These are phyloP conservation scores for Ogataea dorogensis DNA, from an alignment of 805 yeast genomes.

Conservation along the genomic window DNA sequence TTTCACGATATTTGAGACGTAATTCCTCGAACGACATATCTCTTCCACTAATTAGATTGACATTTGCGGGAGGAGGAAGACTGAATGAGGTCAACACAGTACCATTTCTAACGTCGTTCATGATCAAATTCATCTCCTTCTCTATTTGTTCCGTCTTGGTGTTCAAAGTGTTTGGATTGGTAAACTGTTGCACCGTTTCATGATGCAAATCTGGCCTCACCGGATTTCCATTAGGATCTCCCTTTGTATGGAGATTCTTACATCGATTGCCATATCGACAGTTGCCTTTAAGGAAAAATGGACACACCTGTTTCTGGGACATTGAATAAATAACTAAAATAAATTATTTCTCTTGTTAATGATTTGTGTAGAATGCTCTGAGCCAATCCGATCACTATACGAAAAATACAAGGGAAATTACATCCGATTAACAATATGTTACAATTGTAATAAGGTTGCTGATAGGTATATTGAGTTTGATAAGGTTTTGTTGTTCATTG, in stretches of 20 bases:
- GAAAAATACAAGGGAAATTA: conserved; percentile 73
- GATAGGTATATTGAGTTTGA: conserved; percentile 94
- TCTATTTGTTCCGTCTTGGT: conserved; percentile 19
- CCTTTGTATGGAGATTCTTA: conserved; percentile 40
- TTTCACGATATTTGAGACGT: conserved; percentile 45
- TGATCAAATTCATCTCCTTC: conserved; percentile 26
- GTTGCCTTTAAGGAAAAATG: conserved; percentile 39
- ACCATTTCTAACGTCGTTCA: conserved; percentile 25
- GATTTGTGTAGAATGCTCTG: conserved; percentile 90
- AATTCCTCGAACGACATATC: conserved; percentile 56
- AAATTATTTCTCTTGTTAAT: conserved; percentile 36
- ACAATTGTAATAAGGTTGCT: conserved; percentile 67
- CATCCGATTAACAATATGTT: conserved; percentile 76
- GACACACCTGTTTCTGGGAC: conserved; percentile 38
- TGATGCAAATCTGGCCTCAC: not conserved
- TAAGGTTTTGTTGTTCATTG: conserved; percentile 77
- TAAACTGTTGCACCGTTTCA: conserved; percentile 6
- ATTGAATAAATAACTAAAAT: conserved; percentile 1
- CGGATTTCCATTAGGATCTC: conserved; percentile 6
- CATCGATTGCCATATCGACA: conserved; percentile 46
- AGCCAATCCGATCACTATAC: conserved; percentile 62
- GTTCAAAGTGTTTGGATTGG: conserved; percentile 3
- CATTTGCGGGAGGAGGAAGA: conserved; percentile 45
- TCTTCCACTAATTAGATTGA: conserved; percentile 48
- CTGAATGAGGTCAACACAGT: conserved; percentile 45